A percentile compares a stretch with the other conserved stretches of the same genome.
Conservation (phyloP, 2,329 filamentous ascomycete genomes). For the Lasiodiplodia sp. region DNA sequence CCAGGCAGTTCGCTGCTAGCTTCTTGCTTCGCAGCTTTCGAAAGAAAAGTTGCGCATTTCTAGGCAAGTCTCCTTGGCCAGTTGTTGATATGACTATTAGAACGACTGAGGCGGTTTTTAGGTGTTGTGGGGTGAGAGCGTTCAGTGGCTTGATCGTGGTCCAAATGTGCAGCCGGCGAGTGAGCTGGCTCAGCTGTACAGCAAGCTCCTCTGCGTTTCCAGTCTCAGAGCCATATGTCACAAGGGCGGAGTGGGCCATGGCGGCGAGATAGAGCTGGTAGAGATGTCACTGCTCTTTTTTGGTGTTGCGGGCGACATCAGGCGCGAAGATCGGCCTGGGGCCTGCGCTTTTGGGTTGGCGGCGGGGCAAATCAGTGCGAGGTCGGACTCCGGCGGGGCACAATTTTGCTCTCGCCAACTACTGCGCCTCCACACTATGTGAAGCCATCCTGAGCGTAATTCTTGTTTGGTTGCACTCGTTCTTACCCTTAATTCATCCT, state of each 20-base stretch:
- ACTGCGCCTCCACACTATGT: too few species aligned
- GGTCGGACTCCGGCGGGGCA: conserved; percentile 20
- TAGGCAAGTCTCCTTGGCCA: conserved; percentile 90
- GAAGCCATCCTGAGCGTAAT: not conserved
- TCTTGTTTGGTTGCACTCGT: not conserved
- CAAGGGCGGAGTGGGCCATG: conserved; percentile 57
- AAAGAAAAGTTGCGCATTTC: conserved; percentile 85
- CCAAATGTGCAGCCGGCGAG: conserved; percentile 79
- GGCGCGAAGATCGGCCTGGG: conserved; percentile 20
- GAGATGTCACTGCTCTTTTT: conserved; percentile 13
- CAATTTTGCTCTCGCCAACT: conserved; percentile 2
- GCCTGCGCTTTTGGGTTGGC: conserved; percentile 24
- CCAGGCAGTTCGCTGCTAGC: conserved; percentile 73
- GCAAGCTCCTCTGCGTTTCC: conserved; percentile 93
- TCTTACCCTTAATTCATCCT: not conserved
- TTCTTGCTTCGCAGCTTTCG: conserved; percentile 80
- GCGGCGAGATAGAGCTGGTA: not conserved
- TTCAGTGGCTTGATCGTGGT: conserved; percentile 81
- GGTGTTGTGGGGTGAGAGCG: conserved; percentile 70
- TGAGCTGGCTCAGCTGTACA: conserved; percentile 77
- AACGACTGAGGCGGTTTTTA: conserved; percentile 59
- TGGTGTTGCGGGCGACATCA: conserved; percentile 19
- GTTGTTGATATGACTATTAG: conserved; percentile 90
- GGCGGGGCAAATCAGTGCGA: conserved; percentile 20
- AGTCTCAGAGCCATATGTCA: conserved; percentile 94